A percentile compares a stretch with the other conserved stretches of the same genome.
phyloP scores from a whole-genome alignment of 768 basidiomycete species.

The Omphalotus guepiniiformis region DNA sequence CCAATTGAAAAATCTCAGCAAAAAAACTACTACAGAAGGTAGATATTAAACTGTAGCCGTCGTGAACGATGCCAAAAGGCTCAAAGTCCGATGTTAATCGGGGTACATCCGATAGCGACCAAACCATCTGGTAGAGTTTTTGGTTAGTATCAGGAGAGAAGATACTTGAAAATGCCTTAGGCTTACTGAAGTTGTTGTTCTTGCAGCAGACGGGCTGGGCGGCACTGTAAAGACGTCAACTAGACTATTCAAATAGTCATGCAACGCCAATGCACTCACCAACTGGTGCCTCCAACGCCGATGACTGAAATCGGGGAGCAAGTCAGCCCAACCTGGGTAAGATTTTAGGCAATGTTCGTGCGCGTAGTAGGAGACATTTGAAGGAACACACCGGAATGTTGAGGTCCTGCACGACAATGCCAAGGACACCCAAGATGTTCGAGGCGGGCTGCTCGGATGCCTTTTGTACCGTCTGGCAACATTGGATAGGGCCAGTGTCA shows the following conservation, averaged over 20 bases:
- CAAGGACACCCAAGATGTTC: background rate
- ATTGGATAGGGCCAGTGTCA: slow-evolving; percentile 15
- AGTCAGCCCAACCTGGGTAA: background rate
- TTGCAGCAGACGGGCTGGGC: slow-evolving; percentile 1
- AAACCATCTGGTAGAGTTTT: no score
- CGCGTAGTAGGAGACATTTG: no score
- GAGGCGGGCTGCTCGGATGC: background rate
- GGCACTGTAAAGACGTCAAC: background rate
- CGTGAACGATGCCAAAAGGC: no score
- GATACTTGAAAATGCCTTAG: no score
- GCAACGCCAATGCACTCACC: background rate
- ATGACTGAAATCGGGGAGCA: background rate
- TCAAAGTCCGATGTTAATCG: no score
- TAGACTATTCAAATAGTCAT: background rate
- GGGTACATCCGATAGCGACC: no score
- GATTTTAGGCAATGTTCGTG: no score
- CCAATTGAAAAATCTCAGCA: no score
- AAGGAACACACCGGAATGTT: no score
- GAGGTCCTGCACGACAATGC: background rate
- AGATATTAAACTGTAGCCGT: no score
- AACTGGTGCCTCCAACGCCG: background rate
- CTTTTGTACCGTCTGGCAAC: slow-evolving; percentile 12
- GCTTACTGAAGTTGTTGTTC: slow-evolving; percentile 1
- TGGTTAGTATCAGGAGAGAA: no score
- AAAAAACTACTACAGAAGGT: no score